phyloP scores from a whole-genome alignment of 305 asterid genomes.

The Fraxinus paxiana region DNA sequence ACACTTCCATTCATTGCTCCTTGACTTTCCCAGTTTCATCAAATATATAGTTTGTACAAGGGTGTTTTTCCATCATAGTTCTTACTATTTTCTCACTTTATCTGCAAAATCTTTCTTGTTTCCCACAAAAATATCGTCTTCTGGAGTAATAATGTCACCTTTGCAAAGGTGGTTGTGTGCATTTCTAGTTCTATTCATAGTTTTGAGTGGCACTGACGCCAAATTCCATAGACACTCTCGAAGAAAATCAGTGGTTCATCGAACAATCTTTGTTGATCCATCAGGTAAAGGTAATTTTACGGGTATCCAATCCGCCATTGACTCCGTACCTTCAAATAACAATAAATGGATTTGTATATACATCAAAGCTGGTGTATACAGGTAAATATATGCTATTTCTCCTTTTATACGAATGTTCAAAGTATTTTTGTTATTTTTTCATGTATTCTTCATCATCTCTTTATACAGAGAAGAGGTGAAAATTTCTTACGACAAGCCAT shows the following conservation, averaged over 20 bases:
- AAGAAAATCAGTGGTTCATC: background rate
- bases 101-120: background rate
- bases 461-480: conserved; percentile 47
- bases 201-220: conserved; percentile 12
- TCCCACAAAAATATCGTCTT: background rate
- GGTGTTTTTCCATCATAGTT: background rate
- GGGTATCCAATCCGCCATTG: conserved; percentile 58
- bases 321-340: conserved; percentile 44
- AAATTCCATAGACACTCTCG: background rate
- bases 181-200: conserved; percentile 4
- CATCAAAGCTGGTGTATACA: conserved; percentile 38
- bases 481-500: conserved; percentile 45
- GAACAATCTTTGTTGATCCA: conserved; percentile 45
- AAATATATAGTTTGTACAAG: background rate
- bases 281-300: conserved; percentile 44
- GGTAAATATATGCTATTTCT: conserved; percentile 17
- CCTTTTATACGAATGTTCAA: background rate
- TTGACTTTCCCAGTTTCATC: conserved; percentile 3
- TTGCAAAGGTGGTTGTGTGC: background rate
- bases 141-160: background rate
- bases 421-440: background rate
- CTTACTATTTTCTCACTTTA: background rate
- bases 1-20: background rate
- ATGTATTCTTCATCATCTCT: background rate
- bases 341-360: conserved; percentile 45